Percentiles rank a stretch among this genome's conserved stretches.
Conservation (phyloP, 2,329 filamentous ascomycete species). For the Ascochyta rabiei region DNA sequence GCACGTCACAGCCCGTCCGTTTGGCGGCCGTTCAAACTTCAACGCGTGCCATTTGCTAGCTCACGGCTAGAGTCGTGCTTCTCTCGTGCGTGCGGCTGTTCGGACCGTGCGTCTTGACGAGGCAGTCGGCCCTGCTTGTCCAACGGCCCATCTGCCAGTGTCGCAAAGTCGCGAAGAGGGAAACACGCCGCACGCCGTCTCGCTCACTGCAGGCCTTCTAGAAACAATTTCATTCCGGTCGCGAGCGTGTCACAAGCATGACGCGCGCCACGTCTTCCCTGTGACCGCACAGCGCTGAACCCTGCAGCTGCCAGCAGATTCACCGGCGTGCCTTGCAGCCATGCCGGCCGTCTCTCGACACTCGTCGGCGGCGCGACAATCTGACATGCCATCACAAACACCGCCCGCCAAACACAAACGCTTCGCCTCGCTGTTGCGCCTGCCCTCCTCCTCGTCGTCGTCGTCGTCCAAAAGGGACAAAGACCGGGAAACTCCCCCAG, state of each 20-base stretch:
- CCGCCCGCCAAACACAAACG: constrained; percentile 34
- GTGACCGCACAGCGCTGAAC: constrained; percentile 16
- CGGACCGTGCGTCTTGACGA: constrained; percentile 13
- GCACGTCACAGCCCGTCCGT: constrained; percentile 2
- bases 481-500: constrained; percentile 17
- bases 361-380: constrained; percentile 9
- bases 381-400: constrained; percentile 20
- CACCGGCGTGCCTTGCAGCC: constrained; percentile 18
- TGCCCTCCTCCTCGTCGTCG: constrained; percentile 29
- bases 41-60: constrained; percentile 11
- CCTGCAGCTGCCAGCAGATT: constrained; percentile 18
- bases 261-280: constrained; percentile 22
- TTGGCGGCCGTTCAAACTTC: constrained; percentile 4
- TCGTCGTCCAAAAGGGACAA: constrained; percentile 21
- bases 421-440: constrained; percentile 36
- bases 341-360: constrained; percentile 15
- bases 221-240: constrained; percentile 9
- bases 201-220: constrained; percentile 5
- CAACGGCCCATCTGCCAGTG: constrained; percentile 4
- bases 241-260: constrained; percentile 27
- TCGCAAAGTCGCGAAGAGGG: constrained; percentile 10
- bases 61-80: constrained; percentile 8
- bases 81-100: not conserved
- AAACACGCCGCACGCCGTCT: constrained; percentile 12
- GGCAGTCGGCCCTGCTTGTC: constrained; percentile 11